These are phyloP conservation scores for Penicillium goetzii DNA, from an alignment of 495 filamentous ascomycete genomes.

Conservation along the genomic window DNA sequence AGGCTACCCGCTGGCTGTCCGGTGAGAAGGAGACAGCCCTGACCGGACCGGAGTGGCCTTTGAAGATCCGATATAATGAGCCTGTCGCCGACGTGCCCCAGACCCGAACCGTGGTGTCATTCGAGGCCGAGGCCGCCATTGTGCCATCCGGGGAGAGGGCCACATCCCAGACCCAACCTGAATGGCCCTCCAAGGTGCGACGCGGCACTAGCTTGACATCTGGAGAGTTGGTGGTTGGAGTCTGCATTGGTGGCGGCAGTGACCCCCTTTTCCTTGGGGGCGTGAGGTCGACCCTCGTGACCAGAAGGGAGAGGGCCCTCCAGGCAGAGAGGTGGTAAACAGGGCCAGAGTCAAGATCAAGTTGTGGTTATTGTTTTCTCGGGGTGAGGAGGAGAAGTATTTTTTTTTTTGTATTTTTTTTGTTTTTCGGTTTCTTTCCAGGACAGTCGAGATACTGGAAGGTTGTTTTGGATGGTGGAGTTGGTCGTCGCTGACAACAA, in stretches of 20 bases:
- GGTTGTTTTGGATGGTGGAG: conserved; percentile 4
- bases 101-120: conserved; percentile 33
- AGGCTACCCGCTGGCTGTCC: conserved; percentile 9
- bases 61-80: conserved; percentile 23
- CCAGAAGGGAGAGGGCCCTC: conserved; percentile 1
- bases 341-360: conserved; percentile 6
- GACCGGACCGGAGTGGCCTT: conserved; percentile 23
- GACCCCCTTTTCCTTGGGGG: conserved; percentile 10
- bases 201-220: conserved; percentile 15
- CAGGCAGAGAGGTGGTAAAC: background rate
- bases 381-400: background rate
- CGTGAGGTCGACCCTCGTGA: conserved; percentile 6
- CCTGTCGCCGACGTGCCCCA: conserved; percentile 36
- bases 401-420: background rate
- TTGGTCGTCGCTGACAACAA: conserved; percentile 1
- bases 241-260: conserved; percentile 18
- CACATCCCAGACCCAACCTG: conserved; percentile 25
- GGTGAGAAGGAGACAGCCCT: conserved; percentile 6
- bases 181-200: conserved; percentile 30
- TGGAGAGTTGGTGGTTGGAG: conserved; percentile 9
- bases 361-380: background rate
- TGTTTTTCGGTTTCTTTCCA: background rate
- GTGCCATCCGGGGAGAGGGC: conserved; percentile 35
- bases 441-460: background rate
- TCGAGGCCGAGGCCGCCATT: conserved; percentile 35